Evolutionary conservation across 306 rosid genomes (phyloP).

Genomic region (Trichosanthes truncata): DNA sequence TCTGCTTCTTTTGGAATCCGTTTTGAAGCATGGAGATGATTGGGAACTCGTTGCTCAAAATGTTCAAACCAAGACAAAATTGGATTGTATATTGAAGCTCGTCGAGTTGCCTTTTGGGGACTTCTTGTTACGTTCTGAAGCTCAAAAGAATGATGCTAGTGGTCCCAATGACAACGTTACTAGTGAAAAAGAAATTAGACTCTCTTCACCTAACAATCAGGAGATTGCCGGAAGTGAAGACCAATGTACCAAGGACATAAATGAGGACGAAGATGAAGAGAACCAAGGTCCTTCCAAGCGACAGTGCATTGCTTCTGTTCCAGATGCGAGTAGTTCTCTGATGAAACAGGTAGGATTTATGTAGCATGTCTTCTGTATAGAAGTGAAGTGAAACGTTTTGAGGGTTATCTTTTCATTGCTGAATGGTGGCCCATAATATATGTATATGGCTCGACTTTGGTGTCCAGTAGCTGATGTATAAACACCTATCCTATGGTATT

Average conservation of each 20-base stretch:
- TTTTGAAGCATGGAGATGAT: constrained; percentile 84
- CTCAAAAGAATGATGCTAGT: constrained; percentile 22
- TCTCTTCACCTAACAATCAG: constrained; percentile 32
- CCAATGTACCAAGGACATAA: constrained; percentile 31
- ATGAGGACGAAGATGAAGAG: constrained; percentile 46
- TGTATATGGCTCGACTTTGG: background rate
- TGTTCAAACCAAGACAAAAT: constrained; percentile 64
- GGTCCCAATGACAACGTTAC: constrained; percentile 25
- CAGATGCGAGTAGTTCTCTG: constrained; percentile 58
- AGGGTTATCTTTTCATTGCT: background rate
- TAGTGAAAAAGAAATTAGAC: constrained; percentile 27
- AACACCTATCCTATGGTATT: background rate
- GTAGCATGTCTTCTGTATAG: background rate
- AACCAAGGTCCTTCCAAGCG: constrained; percentile 56
- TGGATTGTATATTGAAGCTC: constrained; percentile 72
- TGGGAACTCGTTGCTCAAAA: constrained; percentile 87
- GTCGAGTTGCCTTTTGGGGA: constrained; percentile 89
- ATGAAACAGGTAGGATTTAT: constrained; percentile 53
- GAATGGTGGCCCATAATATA: background rate
- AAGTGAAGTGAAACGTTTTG: background rate
- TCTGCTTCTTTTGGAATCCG: constrained; percentile 83
- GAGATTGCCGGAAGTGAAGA: constrained; percentile 32
- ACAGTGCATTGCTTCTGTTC: constrained; percentile 34
- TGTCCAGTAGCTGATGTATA: background rate
- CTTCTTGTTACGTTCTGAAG: constrained; percentile 44